phyloP scores from a whole-genome alignment of 1,284 basidiomycete species.

The Coniophora puteana region DNA sequence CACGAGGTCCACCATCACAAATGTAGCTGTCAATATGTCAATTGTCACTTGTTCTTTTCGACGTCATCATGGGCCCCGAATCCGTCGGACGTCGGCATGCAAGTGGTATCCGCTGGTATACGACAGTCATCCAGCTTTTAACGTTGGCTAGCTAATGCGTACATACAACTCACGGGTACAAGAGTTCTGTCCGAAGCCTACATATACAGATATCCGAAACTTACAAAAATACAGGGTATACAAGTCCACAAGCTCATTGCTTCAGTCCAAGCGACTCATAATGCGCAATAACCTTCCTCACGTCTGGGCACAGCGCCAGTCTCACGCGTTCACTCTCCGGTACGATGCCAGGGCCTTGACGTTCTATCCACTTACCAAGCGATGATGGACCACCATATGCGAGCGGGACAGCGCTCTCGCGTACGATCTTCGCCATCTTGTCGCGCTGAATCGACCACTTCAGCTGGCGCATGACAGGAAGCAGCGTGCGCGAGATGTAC shows the following conservation, averaged over 20 bases:
- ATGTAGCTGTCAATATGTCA: too few relatives aligned
- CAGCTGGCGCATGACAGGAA: conserved; percentile 39
- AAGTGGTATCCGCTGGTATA: too few relatives aligned
- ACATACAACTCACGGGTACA: too few relatives aligned
- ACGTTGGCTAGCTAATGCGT: too few relatives aligned
- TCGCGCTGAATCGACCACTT: conserved; percentile 57
- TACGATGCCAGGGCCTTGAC: conserved; percentile 42
- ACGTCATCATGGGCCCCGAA: too few relatives aligned
- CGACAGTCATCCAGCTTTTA: too few relatives aligned
- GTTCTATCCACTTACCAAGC: conserved; percentile 52
- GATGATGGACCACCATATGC: conserved; percentile 16
- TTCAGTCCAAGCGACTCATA: conserved; percentile 49
- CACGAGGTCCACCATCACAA: too few relatives aligned
- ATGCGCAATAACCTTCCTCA: conserved; percentile 52
- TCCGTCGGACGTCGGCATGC: too few relatives aligned
- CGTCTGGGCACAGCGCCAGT: conserved; percentile 62
- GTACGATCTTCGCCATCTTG: conserved; percentile 48
- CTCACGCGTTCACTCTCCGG: conserved; percentile 60
- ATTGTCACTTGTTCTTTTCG: too few relatives aligned
- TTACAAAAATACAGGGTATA: too few relatives aligned
- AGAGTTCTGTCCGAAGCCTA: too few relatives aligned
- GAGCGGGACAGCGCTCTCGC: conserved; percentile 27
- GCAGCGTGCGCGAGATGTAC: conserved; percentile 36
- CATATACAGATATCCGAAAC: too few relatives aligned
- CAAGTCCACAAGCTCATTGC: neutral